Evolutionary conservation across 495 filamentous ascomycete genomes (phyloP), one percentile per base, ranked within the genome.

Genomic region (Penicillium roqueforti): DNA sequence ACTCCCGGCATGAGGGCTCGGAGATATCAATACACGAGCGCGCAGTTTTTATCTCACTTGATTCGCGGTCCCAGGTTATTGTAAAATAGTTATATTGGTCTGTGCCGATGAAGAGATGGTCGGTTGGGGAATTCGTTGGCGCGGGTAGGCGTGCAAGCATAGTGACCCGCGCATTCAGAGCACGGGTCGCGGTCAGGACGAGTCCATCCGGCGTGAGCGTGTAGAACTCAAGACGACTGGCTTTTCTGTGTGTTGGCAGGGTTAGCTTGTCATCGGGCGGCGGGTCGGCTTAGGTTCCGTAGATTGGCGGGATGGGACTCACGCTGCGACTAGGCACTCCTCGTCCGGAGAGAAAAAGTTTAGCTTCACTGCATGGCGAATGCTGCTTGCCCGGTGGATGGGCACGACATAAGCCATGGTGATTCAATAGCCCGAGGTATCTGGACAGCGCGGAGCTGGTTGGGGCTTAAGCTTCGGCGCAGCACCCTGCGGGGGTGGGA

Each of bases 381-480:
- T 84, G 68, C 89, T 95, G 66, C 86, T 96, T 23, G 93, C 87
- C 58, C 87, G 77, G 70, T 97, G 93, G 51, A 99, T 95, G 4
- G 93, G 92, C 56, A 89, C 91, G 54, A 99, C 75, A 62, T 97
- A 99, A 43, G 95, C 87, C 93, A 99, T 99, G 31, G 42, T 64
- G 34, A 3, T 45, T 37, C 43, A 39, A 40, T 26, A 10, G 10
- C 51, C 51, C 26, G 38, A 28, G 42, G 38, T 41, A n/a, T 26
- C 20, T n/a, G 46, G 37, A 32, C 52, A 45, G 46, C 52, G 59
- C 45, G 52, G 52, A 55, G 41, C 28, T 39, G 40, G 40, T 34
- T 29, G 36, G 55, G 55, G 56, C 44, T 63, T 41, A 47, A 20
- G 34, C 22, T 55, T 41, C 16, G 39, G 51, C 38, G 37, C 54